A percentile compares a stretch with the other conserved stretches of the same genome.
Evolutionary conservation across 768 basidiomycete species (phyloP).

Genomic region (Serpula lacrymans): DNA sequence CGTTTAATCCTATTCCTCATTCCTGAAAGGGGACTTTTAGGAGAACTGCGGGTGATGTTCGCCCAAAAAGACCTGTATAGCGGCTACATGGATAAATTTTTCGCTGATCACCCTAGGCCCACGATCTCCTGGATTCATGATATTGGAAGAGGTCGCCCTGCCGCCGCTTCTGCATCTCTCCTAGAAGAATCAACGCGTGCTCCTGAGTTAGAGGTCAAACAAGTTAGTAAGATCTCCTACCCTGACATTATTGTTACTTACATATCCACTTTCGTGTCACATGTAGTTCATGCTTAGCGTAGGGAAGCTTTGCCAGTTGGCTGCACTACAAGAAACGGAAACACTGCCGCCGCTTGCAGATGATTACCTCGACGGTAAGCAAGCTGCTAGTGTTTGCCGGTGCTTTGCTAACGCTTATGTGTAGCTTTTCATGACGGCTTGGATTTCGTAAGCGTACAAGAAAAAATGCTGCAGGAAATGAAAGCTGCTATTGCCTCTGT

Average conservation of each 20-base stretch:
- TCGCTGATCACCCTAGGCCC: slow-evolving; percentile 30
- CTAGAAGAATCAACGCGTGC: slow-evolving; percentile 58
- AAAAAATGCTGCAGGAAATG: slow-evolving; percentile 63
- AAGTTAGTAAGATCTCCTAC: slow-evolving; percentile 47
- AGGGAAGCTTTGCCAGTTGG: slow-evolving; percentile 81
- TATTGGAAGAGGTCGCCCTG: slow-evolving; percentile 64
- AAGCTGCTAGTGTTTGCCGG: slow-evolving; percentile 1
- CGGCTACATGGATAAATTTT: slow-evolving; percentile 68
- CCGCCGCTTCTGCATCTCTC: slow-evolving; percentile 60
- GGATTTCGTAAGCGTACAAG: slow-evolving; percentile 85
- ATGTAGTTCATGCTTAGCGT: slow-evolving; percentile 84
- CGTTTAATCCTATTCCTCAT: not conserved
- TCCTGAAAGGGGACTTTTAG: slow-evolving; percentile 44
- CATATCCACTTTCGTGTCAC: slow-evolving; percentile 2
- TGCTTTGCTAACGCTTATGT: slow-evolving; percentile 4
- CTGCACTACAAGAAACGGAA: slow-evolving; percentile 49
- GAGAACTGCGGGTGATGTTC: slow-evolving; percentile 80
- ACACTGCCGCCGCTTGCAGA: slow-evolving; percentile 44
- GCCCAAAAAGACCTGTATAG: slow-evolving; percentile 64
- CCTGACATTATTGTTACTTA: not conserved
- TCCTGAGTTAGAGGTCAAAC: slow-evolving; percentile 62
- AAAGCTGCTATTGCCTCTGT: slow-evolving; percentile 41
- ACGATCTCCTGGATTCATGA: slow-evolving; percentile 87
- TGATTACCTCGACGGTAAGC: slow-evolving; percentile 52
- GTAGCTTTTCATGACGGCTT: slow-evolving; percentile 82